phyloP scores from a whole-genome alignment of 345 rosid species.

The Lumnitzera littorea region DNA sequence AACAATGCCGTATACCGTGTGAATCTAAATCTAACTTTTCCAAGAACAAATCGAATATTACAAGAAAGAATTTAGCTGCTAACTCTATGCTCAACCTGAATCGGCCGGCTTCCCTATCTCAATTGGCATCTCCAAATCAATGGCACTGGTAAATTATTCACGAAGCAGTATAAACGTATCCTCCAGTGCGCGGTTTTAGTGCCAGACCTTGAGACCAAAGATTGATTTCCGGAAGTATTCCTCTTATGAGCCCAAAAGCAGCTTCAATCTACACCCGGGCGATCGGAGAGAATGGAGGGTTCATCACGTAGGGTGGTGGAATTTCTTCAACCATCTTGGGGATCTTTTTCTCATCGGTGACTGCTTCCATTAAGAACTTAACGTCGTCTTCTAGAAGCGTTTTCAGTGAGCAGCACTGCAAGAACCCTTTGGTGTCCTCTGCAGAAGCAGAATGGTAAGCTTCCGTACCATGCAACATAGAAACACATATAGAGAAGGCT shows the following conservation, averaged over 20 bases:
- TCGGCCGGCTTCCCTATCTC: too few species aligned
- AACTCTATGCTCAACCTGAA: too few species aligned
- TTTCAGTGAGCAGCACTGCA: conserved; percentile 49
- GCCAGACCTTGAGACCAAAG: neutral
- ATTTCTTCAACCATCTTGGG: conserved; percentile 30
- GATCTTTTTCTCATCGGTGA: conserved; percentile 44
- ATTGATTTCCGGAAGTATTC: neutral
- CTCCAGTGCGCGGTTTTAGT: too few species aligned
- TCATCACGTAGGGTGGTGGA: conserved; percentile 50
- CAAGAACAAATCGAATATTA: too few species aligned
- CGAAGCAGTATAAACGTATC: too few species aligned
- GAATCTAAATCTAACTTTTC: too few species aligned
- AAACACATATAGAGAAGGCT: conserved; percentile 85
- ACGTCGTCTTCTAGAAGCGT: conserved; percentile 64
- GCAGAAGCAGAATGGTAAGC: conserved; percentile 17
- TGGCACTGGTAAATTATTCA: too few species aligned
- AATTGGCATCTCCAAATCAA: too few species aligned
- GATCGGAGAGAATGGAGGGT: conserved; percentile 91
- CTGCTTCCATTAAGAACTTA: conserved; percentile 52
- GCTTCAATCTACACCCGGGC: conserved; percentile 50
- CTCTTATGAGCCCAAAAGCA: neutral
- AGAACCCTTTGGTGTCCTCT: conserved; percentile 26
- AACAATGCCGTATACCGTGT: too few species aligned
- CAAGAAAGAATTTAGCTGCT: too few species aligned
- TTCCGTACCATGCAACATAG: conserved; percentile 51